These are phyloP conservation scores for Colletotrichum sp. DNA, from an alignment of 2,329 filamentous ascomycete genomes.

Conservation along the genomic window DNA sequence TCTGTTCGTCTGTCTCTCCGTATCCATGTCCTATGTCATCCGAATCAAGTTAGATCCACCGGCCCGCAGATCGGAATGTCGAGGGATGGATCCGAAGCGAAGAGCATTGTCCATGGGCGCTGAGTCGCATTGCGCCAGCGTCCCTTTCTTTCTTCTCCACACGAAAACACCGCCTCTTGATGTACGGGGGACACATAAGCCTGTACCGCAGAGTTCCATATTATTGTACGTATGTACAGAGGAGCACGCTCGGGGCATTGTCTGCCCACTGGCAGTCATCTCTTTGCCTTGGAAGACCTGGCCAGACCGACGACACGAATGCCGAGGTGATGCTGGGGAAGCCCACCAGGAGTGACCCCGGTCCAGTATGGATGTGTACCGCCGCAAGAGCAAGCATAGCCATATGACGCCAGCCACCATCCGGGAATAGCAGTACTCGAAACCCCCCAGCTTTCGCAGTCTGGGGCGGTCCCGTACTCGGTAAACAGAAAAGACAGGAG, in stretches of 20 bases:
- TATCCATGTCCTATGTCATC: neutral
- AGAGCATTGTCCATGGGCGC: neutral
- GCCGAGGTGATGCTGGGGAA: neutral
- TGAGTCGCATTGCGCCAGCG: neutral
- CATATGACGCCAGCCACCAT: neutral
- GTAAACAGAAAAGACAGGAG: neutral
- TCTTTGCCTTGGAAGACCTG: neutral
- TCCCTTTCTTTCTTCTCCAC: neutral
- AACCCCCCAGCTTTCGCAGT: neutral
- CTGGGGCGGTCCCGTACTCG: neutral
- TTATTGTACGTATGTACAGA: neutral
- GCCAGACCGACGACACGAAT: neutral
- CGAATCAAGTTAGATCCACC: neutral
- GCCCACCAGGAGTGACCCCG: neutral
- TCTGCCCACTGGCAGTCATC: neutral
- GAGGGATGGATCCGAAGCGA: neutral
- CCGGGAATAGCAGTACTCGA: neutral
- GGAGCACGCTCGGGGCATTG: neutral
- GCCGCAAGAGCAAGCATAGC: neutral
- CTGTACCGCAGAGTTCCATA: neutral
- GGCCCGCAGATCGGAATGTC: constrained; percentile 9
- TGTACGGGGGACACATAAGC: neutral
- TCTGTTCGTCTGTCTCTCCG: neutral
- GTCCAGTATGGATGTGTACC: neutral
- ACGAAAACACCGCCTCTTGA: neutral